Percentiles rank a stretch among this genome's conserved stretches.
Evolutionary conservation across 225 moss, liverwort and hornwort species (phyloP).

Genomic region (Antitrichia curtipendula): DNA sequence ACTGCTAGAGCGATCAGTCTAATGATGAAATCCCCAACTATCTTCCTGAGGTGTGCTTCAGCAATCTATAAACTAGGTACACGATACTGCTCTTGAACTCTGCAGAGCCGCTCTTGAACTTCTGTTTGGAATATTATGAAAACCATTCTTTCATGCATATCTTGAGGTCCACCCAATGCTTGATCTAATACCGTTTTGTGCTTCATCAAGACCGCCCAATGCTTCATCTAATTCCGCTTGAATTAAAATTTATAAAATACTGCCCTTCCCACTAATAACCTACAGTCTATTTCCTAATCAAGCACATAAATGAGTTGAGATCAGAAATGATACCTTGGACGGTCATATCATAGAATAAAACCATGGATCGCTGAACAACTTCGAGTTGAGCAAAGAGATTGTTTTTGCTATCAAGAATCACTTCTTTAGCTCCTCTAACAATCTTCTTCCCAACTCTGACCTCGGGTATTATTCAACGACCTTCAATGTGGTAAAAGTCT

Average conservation of each 20-base stretch:
- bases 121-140: not conserved
- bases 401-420: too few relatives aligned
- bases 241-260: not conserved
- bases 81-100: fast-evolving
- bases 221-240: not conserved
- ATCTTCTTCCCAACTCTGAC: too few relatives aligned
- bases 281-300: too few relatives aligned
- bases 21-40: not conserved
- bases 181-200: not conserved
- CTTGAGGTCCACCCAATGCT: not conserved
- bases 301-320: too few relatives aligned
- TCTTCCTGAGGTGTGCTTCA: not conserved
- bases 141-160: not conserved
- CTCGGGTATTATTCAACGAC: too few relatives aligned
- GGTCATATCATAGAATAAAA: too few relatives aligned
- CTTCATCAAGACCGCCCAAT: too few relatives aligned
- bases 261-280: not conserved
- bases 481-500: too few relatives aligned
- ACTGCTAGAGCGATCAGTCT: not conserved
- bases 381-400: too few relatives aligned
- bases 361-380: too few relatives aligned
- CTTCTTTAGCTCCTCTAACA: too few relatives aligned
- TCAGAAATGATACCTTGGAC: too few relatives aligned
- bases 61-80: not conserved
- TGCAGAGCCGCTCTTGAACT: not conserved